Percentiles rank a stretch among this genome's conserved stretches.
phyloP scores from a whole-genome alignment of 1,284 basidiomycete species.

The Erythrobasidium hasegawianum region DNA sequence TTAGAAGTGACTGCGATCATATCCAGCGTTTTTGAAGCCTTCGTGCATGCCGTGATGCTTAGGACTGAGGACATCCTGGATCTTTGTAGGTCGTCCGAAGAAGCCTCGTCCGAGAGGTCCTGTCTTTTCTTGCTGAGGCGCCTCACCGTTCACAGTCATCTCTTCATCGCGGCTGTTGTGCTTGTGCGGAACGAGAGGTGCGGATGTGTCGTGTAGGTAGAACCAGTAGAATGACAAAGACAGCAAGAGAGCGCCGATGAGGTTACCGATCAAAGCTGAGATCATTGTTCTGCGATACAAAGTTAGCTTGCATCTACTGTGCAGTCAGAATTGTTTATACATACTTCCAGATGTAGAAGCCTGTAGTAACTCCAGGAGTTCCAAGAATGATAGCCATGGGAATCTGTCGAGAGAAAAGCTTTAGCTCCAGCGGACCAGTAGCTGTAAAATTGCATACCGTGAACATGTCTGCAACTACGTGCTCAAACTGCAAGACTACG shows the following conservation, averaged over 20 bases:
- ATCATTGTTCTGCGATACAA: slow-evolving; percentile 45
- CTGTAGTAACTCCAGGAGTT: slow-evolving; percentile 36
- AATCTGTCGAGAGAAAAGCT: slow-evolving; percentile 33
- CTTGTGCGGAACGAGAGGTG: not conserved
- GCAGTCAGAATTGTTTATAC: slow-evolving; percentile 5
- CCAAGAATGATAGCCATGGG: slow-evolving; percentile 48
- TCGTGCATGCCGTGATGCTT: slow-evolving; percentile 4
- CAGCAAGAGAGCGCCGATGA: slow-evolving; percentile 37
- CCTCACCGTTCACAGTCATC: not conserved
- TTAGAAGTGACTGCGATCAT: slow-evolving; percentile 10
- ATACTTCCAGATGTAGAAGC: slow-evolving; percentile 38
- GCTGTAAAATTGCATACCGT: too few species aligned
- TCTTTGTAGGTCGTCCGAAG: slow-evolving; percentile 8
- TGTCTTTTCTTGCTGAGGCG: not conserved
- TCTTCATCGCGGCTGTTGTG: not conserved
- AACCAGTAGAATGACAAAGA: slow-evolving; percentile 14
- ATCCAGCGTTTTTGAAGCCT: not conserved
- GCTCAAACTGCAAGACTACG: slow-evolving; percentile 49
- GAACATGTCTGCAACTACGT: slow-evolving; percentile 50
- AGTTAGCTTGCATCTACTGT: slow-evolving; percentile 34
- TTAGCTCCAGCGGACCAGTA: too few species aligned
- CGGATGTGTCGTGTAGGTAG: slow-evolving; percentile 5
- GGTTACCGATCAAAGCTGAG: slow-evolving; percentile 44
- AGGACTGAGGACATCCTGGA: slow-evolving; percentile 6
- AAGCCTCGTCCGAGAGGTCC: slow-evolving; percentile 3